These are phyloP conservation scores for Geotrichum klebahnii DNA, from an alignment of 1,139 yeast species.

Conservation along the genomic window DNA sequence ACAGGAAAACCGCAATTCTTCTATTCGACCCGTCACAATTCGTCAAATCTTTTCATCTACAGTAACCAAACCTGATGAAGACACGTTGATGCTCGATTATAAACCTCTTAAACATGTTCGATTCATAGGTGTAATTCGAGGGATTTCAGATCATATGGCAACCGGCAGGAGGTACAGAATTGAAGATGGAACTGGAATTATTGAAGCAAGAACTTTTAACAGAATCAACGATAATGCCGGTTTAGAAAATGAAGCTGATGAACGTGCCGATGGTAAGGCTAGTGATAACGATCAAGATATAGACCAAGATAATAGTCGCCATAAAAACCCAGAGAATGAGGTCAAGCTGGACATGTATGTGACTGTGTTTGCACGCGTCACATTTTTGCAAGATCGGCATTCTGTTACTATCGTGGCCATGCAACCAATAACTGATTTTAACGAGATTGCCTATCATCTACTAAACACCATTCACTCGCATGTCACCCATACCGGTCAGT, in stretches of 20 bases:
- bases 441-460: conserved; percentile 16
- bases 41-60: conserved; percentile 2
- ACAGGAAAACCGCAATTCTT: conserved; percentile 7
- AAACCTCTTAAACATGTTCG: conserved; percentile 16
- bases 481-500: conserved; percentile 10
- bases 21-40: conserved; percentile 14
- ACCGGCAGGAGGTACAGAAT: conserved; percentile 11
- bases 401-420: conserved; percentile 11
- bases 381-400: background rate
- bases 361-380: conserved; percentile 13
- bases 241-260: background rate
- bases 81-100: conserved; percentile 7
- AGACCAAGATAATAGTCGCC: background rate
- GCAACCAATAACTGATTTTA: conserved; percentile 4
- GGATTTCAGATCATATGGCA: background rate
- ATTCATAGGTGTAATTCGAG: conserved; percentile 15
- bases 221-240: background rate
- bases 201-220: conserved; percentile 7
- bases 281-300: background rate
- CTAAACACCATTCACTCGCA: conserved; percentile 11
- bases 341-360: conserved; percentile 5
- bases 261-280: background rate
- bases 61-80: conserved; percentile 3
- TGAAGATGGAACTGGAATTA: conserved; percentile 18
- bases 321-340: background rate